A percentile compares a stretch with the other conserved stretches of the same genome.
Evolutionary conservation across 306 rosid species (phyloP).

Genomic region (Alnus rubra): DNA sequence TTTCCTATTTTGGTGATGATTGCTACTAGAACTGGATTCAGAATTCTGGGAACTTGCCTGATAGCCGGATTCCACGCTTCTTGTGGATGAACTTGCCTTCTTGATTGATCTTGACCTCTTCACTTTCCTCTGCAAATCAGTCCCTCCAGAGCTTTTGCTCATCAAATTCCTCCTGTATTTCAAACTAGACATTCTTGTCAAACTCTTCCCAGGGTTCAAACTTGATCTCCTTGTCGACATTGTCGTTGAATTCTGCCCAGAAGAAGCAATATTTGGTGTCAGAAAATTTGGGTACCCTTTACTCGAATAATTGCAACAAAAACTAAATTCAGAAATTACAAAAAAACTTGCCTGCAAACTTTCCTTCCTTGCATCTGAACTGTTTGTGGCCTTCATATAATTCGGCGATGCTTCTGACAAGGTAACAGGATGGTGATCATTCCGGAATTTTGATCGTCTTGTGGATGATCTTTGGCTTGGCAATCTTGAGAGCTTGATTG

Average conservation of each 20-base stretch:
- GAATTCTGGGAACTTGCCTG: conserved; percentile 33
- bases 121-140: conserved; percentile 41
- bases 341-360: conserved; percentile 50
- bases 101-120: conserved; percentile 47
- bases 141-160: conserved; percentile 52
- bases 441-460: conserved; percentile 34
- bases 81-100: conserved; percentile 24
- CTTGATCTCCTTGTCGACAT: conserved; percentile 30
- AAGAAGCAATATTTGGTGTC: conserved; percentile 26
- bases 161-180: conserved; percentile 52
- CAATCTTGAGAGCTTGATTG: conserved; percentile 58
- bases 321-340: not conserved
- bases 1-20: conserved; percentile 21
- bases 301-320: conserved; percentile 18
- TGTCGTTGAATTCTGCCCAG: conserved; percentile 46
- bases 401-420: conserved; percentile 45
- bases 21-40: conserved; percentile 35
- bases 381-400: conserved; percentile 53
- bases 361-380: conserved; percentile 56
- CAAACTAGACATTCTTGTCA: conserved; percentile 54
- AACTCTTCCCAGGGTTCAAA: conserved; percentile 32
- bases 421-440: conserved; percentile 28
- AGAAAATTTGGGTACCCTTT: not conserved
- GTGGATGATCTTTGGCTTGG: conserved; percentile 49
- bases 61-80: conserved; percentile 11